Percentiles rank a stretch among this genome's conserved stretches.
phyloP scores from a whole-genome alignment of 805 yeast genomes.

The Zygotorulaspora chibaensis region DNA sequence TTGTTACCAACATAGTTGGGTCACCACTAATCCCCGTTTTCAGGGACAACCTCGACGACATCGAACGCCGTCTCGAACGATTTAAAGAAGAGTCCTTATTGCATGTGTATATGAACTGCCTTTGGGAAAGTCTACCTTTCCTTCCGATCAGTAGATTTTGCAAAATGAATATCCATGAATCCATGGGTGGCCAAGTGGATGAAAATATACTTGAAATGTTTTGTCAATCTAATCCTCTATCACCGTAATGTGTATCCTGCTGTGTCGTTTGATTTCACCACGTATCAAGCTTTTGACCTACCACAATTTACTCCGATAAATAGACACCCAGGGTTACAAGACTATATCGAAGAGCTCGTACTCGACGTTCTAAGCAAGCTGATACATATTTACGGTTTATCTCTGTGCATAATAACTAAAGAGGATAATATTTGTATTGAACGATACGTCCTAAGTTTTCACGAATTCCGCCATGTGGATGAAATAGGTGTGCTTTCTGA shows the following conservation, averaged over 20 bases:
- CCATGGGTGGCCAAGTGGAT: slow-evolving; percentile 28
- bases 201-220: slow-evolving; percentile 35
- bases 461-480: slow-evolving; percentile 29
- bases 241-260: slow-evolving; percentile 38
- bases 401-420: slow-evolving; percentile 23
- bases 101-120: too few relatives aligned
- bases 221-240: slow-evolving; percentile 36
- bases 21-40: too few relatives aligned
- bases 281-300: slow-evolving; percentile 41
- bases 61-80: too few relatives aligned
- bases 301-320: slow-evolving; percentile 39
- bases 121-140: too few relatives aligned
- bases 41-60: too few relatives aligned
- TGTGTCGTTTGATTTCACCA: slow-evolving; percentile 35
- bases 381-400: slow-evolving; percentile 21
- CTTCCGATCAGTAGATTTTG: neutral
- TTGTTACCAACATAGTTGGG: too few relatives aligned
- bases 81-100: too few relatives aligned
- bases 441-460: slow-evolving; percentile 30
- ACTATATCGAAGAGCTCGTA: slow-evolving; percentile 37
- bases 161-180: slow-evolving; percentile 15
- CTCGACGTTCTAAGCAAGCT: slow-evolving; percentile 26
- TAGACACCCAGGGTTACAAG: slow-evolving; percentile 44
- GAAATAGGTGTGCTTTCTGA: slow-evolving; percentile 18
- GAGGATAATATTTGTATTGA: slow-evolving; percentile 26